Evolutionary conservation across 495 filamentous ascomycete species (phyloP).

Genomic region (Aspergillus conjunctus): DNA sequence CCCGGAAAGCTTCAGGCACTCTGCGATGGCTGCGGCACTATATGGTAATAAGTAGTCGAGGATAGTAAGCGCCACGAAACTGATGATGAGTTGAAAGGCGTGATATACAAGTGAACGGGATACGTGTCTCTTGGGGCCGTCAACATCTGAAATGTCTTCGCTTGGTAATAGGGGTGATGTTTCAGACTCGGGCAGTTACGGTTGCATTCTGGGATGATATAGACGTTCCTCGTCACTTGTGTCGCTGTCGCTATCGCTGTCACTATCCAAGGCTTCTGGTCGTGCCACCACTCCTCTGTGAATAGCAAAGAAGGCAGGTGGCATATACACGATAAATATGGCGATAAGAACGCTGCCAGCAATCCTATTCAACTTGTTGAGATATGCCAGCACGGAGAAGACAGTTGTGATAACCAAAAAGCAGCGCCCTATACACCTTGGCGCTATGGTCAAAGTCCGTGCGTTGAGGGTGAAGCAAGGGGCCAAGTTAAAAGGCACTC

Average conservation of each 20-base stretch:
- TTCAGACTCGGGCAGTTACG: background rate
- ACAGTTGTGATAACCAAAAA: background rate
- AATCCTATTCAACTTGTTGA: background rate
- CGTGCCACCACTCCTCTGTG: conserved; percentile 41
- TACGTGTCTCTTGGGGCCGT: background rate
- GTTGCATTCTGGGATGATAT: background rate
- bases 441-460: conserved; percentile 7
- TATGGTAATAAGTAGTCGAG: conserved; percentile 52
- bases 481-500: conserved; percentile 56
- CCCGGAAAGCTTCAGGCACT: conserved; percentile 44
- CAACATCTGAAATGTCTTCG: background rate
- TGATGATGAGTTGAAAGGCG: background rate
- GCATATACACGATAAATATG: conserved; percentile 50
- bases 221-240: background rate
- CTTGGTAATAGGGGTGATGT: background rate
- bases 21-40: conserved; percentile 39
- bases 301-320: conserved; percentile 48
- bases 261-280: conserved; percentile 41
- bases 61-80: conserved; percentile 39
- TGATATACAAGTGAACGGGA: background rate
- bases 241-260: conserved; percentile 23
- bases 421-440: background rate
- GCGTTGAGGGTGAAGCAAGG: conserved; percentile 39
- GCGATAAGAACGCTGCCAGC: background rate
- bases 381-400: background rate